Evolutionary conservation across 306 rosid genomes (phyloP).

Genomic region (Gleditsia sinensis): DNA sequence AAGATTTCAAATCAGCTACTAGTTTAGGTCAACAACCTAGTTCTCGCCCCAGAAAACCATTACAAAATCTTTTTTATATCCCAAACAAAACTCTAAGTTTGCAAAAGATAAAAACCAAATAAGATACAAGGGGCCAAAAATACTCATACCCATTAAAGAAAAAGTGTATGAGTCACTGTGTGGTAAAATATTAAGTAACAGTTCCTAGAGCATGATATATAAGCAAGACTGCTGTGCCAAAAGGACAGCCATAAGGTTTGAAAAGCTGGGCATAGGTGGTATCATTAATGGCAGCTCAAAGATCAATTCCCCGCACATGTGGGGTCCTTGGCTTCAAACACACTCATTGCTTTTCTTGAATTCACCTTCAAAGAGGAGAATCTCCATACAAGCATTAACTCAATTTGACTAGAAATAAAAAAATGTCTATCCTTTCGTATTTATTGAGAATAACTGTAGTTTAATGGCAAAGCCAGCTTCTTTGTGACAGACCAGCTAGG

Average conservation of each 20-base stretch:
- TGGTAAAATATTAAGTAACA: slow-evolving; percentile 38
- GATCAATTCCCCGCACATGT: slow-evolving; percentile 36
- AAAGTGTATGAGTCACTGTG: slow-evolving; percentile 34
- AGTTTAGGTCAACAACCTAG: slow-evolving; percentile 78
- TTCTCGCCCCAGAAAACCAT: slow-evolving; percentile 31
- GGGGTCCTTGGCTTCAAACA: slow-evolving; percentile 71
- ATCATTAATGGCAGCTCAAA: slow-evolving; percentile 48
- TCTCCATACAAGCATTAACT: slow-evolving; percentile 33
- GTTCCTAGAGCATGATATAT: slow-evolving; percentile 27
- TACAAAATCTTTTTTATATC: neutral
- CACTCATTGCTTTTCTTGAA: slow-evolving; percentile 82
- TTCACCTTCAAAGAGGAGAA: slow-evolving; percentile 17
- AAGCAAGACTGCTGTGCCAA: slow-evolving; percentile 42
- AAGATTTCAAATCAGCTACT: slow-evolving; percentile 31
- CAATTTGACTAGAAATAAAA: slow-evolving; percentile 25
- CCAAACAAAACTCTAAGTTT: slow-evolving; percentile 37
- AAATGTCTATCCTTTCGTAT: neutral
- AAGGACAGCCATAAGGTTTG: slow-evolving; percentile 36
- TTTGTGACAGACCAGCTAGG: neutral
- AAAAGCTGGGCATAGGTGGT: slow-evolving; percentile 31
- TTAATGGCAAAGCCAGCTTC: neutral
- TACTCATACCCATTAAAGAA: slow-evolving; percentile 50
- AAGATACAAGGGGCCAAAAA: slow-evolving; percentile 50
- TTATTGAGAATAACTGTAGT: neutral
- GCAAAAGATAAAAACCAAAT: slow-evolving; percentile 34